phyloP scores from a whole-genome alignment of 2,329 filamentous ascomycete genomes.

The Colletotrichum siamense region DNA sequence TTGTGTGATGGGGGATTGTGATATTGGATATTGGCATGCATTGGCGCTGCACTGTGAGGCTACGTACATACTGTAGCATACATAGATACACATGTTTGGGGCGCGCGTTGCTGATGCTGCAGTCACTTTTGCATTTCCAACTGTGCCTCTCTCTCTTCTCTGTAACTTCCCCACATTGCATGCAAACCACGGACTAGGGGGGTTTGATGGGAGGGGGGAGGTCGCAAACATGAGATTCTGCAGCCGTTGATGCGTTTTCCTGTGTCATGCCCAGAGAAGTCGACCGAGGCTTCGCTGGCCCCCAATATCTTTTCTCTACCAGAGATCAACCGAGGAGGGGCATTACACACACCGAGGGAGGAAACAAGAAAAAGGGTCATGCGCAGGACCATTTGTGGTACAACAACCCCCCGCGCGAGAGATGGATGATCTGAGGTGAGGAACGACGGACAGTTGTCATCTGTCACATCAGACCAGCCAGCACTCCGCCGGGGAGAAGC shows the following conservation, averaged over 20 bases:
- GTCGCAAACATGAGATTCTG: neutral
- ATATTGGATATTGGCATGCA: slow-evolving; percentile 5
- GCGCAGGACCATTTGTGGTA: too few relatives aligned
- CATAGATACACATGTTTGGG: neutral
- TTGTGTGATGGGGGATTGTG: neutral
- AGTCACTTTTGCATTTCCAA: neutral
- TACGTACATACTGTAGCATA: neutral
- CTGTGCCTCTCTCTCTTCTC: neutral
- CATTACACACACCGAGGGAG: neutral
- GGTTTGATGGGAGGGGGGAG: neutral
- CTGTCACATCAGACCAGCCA: neutral
- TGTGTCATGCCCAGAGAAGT: neutral
- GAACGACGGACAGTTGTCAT: neutral
- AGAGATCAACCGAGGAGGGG: neutral
- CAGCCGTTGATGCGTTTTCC: neutral
- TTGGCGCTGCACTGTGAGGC: neutral
- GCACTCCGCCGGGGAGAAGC: neutral
- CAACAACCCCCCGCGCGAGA: neutral
- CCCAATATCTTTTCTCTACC: neutral
- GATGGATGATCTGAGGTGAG: neutral
- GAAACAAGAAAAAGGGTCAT: neutral
- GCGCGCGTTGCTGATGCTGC: neutral
- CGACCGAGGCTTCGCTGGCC: neutral
- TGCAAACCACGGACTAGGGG: neutral
- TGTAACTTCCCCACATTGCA: neutral